Percentiles rank a stretch among this genome's conserved stretches.
phyloP scores from a whole-genome alignment of 345 rosid genomes.

The Populus simonii region DNA sequence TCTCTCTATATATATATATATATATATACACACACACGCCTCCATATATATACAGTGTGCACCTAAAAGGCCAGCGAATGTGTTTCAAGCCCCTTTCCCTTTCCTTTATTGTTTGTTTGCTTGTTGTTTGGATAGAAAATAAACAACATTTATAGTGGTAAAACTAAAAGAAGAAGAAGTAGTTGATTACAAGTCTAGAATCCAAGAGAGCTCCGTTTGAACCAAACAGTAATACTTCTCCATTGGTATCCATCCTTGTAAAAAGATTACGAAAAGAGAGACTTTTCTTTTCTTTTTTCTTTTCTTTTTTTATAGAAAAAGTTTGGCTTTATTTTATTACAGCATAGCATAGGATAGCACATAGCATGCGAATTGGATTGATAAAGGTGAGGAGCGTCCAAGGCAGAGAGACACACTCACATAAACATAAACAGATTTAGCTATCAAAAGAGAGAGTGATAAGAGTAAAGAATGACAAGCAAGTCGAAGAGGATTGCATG shows the following conservation, averaged over 20 bases:
- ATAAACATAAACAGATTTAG: constrained; percentile 17
- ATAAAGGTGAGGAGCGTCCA: constrained; percentile 63
- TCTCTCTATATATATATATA: too few species aligned
- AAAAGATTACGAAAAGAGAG: background rate
- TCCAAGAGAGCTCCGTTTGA: constrained; percentile 51
- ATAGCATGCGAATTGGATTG: constrained; percentile 51
- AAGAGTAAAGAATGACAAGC: constrained; percentile 30
- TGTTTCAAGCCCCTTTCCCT: background rate
- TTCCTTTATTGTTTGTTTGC: background rate
- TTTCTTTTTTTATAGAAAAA: constrained; percentile 18
- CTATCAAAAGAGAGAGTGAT: background rate
- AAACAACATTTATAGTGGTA: background rate
- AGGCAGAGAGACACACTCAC: constrained; percentile 17
- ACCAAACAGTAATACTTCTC: constrained; percentile 41
- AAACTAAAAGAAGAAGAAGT: background rate
- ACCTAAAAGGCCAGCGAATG: background rate
- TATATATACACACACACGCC: background rate
- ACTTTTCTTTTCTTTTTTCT: background rate
- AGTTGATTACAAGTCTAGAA: constrained; percentile 32
- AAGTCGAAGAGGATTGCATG: constrained; percentile 36
- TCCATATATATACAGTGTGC: too few species aligned
- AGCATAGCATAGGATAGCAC: background rate
- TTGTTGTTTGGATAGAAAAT: background rate
- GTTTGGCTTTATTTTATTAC: constrained; percentile 34
- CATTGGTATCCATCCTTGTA: background rate